Conservation (phyloP, 2,329 filamentous ascomycete genomes). For the Pseudohalonectria lignicola region DNA sequence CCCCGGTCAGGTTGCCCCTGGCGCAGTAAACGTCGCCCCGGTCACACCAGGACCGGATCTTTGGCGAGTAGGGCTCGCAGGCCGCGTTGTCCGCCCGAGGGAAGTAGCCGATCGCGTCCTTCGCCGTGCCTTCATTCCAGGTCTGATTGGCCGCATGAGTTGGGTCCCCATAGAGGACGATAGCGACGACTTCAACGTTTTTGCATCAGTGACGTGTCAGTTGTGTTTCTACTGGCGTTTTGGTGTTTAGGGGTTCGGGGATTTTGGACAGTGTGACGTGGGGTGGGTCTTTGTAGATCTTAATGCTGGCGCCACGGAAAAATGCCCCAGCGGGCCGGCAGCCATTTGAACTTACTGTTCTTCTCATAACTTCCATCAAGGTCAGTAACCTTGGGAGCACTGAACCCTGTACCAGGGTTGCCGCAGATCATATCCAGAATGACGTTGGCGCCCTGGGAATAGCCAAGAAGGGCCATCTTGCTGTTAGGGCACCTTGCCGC, state of each 20-base stretch:
- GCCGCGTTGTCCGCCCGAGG: constrained; percentile 9
- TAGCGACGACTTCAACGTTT: constrained; percentile 13
- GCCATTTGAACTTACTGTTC: constrained; percentile 1
- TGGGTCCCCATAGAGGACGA: constrained; percentile 13
- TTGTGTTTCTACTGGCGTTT: no score
- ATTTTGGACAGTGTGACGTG: no score
- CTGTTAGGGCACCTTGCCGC: constrained; percentile 9
- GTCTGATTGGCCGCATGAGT: constrained; percentile 7
- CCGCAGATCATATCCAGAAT: constrained; percentile 9
- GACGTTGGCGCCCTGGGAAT: constrained; percentile 14
- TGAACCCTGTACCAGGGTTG: no score
- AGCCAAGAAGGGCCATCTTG: constrained; percentile 15
- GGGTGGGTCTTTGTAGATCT: no score
- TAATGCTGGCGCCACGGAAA: no score
- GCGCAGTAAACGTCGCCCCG: constrained; percentile 14
- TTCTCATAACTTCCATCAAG: not conserved
- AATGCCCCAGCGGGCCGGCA: no score
- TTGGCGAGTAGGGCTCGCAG: constrained; percentile 10
- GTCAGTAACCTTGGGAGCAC: not conserved
- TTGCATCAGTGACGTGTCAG: no score
- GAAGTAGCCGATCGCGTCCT: constrained; percentile 11
- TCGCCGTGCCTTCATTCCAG: constrained; percentile 11
- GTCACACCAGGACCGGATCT: constrained; percentile 15
- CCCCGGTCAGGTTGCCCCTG: constrained; percentile 6
- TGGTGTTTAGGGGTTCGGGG: no score